Percentiles rank a stretch among this genome's conserved stretches.
Evolutionary conservation across 1,139 yeast genomes (phyloP).

Genomic region (Blastobotrys illinoisensis): DNA sequence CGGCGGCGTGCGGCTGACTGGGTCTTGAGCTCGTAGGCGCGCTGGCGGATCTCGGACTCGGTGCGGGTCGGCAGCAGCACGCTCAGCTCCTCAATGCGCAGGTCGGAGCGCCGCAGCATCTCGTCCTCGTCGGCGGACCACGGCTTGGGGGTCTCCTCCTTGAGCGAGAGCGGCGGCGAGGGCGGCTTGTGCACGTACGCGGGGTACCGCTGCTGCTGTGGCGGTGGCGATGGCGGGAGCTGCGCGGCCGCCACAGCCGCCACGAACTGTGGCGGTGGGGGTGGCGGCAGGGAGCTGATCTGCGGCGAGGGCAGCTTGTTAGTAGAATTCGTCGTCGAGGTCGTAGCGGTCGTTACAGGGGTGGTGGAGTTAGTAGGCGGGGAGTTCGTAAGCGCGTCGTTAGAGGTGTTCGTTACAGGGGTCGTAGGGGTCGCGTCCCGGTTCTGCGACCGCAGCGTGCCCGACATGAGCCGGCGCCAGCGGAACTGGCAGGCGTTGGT

Average conservation of each 20-base stretch:
- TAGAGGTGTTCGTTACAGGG: constrained; percentile 2
- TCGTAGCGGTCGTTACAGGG: constrained; percentile 6
- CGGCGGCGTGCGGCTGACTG: background rate
- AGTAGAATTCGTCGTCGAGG: constrained; percentile 7
- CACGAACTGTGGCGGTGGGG: constrained; percentile 1
- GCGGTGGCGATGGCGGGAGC: background rate
- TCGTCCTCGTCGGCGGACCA: constrained; percentile 69
- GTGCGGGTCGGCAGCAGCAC: constrained; percentile 67
- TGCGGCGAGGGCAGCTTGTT: constrained; percentile 4
- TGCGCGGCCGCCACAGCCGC: background rate
- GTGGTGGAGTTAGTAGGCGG: constrained; percentile 3
- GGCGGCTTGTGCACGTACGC: constrained; percentile 2
- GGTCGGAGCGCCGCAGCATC: constrained; percentile 53
- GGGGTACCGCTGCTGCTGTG: background rate
- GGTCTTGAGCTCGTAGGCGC: constrained; percentile 46
- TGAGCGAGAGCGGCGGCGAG: background rate
- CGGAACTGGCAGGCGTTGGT: constrained; percentile 82
- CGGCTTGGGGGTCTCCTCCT: constrained; percentile 12
- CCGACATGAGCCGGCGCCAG: constrained; percentile 62
- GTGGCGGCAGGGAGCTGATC: constrained; percentile 7
- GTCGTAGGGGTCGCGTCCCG: constrained; percentile 11
- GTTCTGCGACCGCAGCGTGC: constrained; percentile 32
- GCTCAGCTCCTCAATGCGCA: constrained; percentile 69
- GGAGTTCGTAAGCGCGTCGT: constrained; percentile 4
- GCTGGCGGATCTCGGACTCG: constrained; percentile 64